Base-by-base conservation (phyloP, 2,329 filamentous ascomycete species). In the Ploettnerulaceae sp. region DNA sequence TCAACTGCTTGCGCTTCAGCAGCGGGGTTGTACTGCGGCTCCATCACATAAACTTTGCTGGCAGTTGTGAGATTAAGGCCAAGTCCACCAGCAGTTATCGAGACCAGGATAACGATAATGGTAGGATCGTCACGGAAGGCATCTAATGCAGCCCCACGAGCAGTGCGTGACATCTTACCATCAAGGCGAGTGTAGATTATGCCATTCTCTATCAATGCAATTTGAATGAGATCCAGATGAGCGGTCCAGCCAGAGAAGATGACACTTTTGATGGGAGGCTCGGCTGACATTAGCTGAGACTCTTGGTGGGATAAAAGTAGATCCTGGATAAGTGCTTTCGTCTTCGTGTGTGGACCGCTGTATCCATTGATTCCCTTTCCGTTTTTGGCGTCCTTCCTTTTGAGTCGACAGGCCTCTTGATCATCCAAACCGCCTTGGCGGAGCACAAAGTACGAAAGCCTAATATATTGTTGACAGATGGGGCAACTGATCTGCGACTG, bases 231-330 rank as follows among this genome's bases (percentile, higher is more conserved):
- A 64, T 97, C 90, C 12, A 98, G 79, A 63, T 97, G 90, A 0
- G 86, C 84, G 0, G 93, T 97, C 90, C 93, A 97, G n/a, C 83
- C 84, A 0, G 89, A 95, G 67, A 97, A 97, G 5, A 98, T 82
- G 11, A 98, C 89, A 20, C 88, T 93, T 65, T 95, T 97, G 67
- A 88, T 85, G 0, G 90, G 90, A 0, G 80, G 77, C 8, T 77
- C 69, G 0, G 48, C 15, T 3, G 81, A 78, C 7, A 78, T 71
- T 0, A 69, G 69, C 28, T 76, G 73, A 49, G 81, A 87, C 61
- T 83, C 78, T 0, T 72, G 71, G 47, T 81, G 79, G 41, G 81
- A 79, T 40, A 74, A 71, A 1, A 85, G 66, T 6, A 98, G 76
- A 52, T 88, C 82, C n/a, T 82, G 71, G 0, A 98, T 62, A 2